Evolutionary conservation across 225 moss, liverwort and hornwort species (phyloP).

Genomic region (Pleurozium schreberi): DNA sequence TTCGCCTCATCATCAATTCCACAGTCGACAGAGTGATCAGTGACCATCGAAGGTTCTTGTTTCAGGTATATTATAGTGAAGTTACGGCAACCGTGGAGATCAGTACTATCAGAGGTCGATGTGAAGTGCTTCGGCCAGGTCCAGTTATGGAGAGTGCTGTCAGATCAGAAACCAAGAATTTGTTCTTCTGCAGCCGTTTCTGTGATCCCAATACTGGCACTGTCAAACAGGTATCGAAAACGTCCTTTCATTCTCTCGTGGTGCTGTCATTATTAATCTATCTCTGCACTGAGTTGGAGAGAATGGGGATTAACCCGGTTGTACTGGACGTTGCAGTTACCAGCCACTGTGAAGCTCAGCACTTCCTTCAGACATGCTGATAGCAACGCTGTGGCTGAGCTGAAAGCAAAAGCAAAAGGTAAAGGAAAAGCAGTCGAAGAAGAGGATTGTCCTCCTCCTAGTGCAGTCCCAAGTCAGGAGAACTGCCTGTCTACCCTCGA

Average conservation of each 20-base stretch:
- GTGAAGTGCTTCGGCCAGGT: constrained; percentile 70
- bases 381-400: constrained; percentile 40
- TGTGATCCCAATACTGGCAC: constrained; percentile 80
- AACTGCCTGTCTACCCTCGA: constrained; percentile 65
- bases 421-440: constrained; percentile 82
- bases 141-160: constrained; percentile 63
- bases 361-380: constrained; percentile 40
- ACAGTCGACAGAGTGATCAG: background rate
- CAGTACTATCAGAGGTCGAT: constrained; percentile 53
- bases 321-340: constrained; percentile 46
- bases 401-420: constrained; percentile 69
- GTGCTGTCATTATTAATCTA: background rate
- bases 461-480: constrained; percentile 2
- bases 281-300: background rate
- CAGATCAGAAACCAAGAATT: constrained; percentile 48
- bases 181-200: constrained; percentile 85
- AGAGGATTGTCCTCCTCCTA: constrained; percentile 11
- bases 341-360: constrained; percentile 60
- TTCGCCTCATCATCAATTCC: background rate
- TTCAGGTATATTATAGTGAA: constrained; percentile 88
- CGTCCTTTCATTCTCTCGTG: background rate
- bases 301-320: background rate
- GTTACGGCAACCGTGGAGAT: constrained; percentile 66
- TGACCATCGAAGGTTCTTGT: background rate
- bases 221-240: constrained; percentile 56